phyloP scores from a whole-genome alignment of 257 asterid genomes.

The Nicotiana paniculata region DNA sequence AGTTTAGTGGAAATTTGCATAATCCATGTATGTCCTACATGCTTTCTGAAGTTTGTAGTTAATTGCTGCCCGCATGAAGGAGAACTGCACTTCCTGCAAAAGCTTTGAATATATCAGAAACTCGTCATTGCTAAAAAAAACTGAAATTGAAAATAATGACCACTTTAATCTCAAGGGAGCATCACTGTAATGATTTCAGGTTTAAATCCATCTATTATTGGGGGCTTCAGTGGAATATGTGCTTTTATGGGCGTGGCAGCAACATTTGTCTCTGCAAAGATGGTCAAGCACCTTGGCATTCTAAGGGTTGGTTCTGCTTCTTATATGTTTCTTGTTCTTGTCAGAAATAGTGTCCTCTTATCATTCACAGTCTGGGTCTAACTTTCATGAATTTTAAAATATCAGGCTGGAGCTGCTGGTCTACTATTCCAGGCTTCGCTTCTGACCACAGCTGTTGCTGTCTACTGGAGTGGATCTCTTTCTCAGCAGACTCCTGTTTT shows the following conservation, averaged over 20 bases:
- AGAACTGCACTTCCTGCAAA: background rate
- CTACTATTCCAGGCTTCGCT: constrained; percentile 80
- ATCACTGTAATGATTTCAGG: constrained; percentile 43
- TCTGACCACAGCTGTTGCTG: constrained; percentile 73
- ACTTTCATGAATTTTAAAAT: constrained; percentile 19
- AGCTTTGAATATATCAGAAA: background rate
- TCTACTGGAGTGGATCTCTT: constrained; percentile 71
- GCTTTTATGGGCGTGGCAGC: constrained; percentile 95
- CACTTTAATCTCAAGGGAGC: constrained; percentile 3
- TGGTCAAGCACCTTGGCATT: constrained; percentile 73
- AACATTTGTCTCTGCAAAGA: constrained; percentile 72
- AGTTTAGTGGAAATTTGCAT: background rate
- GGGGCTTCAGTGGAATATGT: constrained; percentile 85
- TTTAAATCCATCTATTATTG: constrained; percentile 80
- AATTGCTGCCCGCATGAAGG: background rate
- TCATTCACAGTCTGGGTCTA: constrained; percentile 3
- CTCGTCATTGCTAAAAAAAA: background rate
- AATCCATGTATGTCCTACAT: background rate
- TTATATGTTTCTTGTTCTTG: background rate
- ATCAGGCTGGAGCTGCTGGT: constrained; percentile 98
- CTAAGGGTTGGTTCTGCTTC: constrained; percentile 46
- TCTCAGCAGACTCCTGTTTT: constrained; percentile 57
- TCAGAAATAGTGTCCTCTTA: background rate
- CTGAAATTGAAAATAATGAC: background rate
- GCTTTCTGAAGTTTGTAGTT: background rate